Base-by-base conservation (phyloP, 139 green algal genomes). In the Coelastrella sp. region DNA sequence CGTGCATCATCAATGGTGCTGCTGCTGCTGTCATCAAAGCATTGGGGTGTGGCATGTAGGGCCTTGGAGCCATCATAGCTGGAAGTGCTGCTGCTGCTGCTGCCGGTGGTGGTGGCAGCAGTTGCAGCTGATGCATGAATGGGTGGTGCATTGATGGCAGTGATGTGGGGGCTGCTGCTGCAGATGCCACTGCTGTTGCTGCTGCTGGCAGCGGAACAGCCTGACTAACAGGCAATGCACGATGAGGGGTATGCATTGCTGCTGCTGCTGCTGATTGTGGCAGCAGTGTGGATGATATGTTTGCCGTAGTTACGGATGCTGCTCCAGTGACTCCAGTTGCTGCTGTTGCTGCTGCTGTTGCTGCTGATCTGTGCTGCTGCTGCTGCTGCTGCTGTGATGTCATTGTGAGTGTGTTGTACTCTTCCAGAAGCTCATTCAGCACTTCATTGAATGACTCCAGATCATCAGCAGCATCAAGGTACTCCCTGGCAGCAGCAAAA, bases 401-500 rank as follows among this genome's bases (percentile, higher is more conserved):
- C 23, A 15, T 23, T 59, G 69, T 60, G 9, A 2, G 27, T 41
- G 21, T 32, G 6, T 62, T 19, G 38, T n/a, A n/a, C n/a, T n/a
- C n/a, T n/a, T n/a, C n/a, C n/a, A n/a, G n/a, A 25, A 34, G 8
- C 25, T 11, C 41, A n/a, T 79, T 62, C 11, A 35, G 21, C 13
- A 34, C 41, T 43, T 43, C 71, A 63, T 79, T 11, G n/a, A 57
- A 34, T 79, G 21, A 30, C 34, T 5, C 41, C 41, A 79, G 71
- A 23, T 79, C n/a, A 63, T 62, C 71, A 30, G 38, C 71, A 34
- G 71, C 62, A 71, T 43, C 62, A 71, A 38, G 62, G 62, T 71
- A 41, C 62, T 43, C 62, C 19, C 30, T 71, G 30, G 8, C 19
- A 17, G 7, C 1, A 35, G 59, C 19, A 11, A 34, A 21, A 32